Conservation (phyloP, 306 rosid genomes). For the Ammopiptanthus mongolicus region DNA sequence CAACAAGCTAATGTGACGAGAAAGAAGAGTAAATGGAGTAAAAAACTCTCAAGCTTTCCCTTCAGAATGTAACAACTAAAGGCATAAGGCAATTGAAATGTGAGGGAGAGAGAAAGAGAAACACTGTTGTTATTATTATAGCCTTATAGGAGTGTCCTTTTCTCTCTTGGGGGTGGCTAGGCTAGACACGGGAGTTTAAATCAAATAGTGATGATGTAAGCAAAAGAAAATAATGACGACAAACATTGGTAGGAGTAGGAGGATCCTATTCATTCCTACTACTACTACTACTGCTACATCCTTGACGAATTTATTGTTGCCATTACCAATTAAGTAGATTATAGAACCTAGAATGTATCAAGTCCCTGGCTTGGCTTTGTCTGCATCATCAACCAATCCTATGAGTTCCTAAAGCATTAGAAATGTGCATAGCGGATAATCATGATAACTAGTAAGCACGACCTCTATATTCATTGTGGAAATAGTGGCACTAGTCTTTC, state of each 20-base stretch:
- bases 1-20: constrained; percentile 29
- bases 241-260: constrained; percentile 27
- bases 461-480: neutral
- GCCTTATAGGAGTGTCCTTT: constrained; percentile 39
- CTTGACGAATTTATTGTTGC: constrained; percentile 27
- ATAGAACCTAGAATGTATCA: neutral
- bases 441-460: neutral
- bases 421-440: constrained; percentile 10
- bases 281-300: no score
- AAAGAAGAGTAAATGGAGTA: constrained; percentile 31
- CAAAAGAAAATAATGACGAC: constrained; percentile 29
- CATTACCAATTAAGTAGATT: constrained; percentile 14
- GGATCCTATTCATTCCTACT: no score
- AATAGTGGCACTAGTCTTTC: neutral
- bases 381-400: constrained; percentile 16
- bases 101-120: constrained; percentile 25
- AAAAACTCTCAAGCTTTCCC: constrained; percentile 24
- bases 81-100: constrained; percentile 36
- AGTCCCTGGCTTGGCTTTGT: neutral
- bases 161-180: neutral
- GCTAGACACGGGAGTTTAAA: neutral
- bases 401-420: neutral
- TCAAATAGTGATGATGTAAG: constrained; percentile 58
- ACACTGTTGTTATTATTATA: constrained; percentile 21
- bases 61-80: constrained; percentile 37